Conservation (phyloP, 2,329 filamentous ascomycete genomes). For the Aureobasidium musti region DNA sequence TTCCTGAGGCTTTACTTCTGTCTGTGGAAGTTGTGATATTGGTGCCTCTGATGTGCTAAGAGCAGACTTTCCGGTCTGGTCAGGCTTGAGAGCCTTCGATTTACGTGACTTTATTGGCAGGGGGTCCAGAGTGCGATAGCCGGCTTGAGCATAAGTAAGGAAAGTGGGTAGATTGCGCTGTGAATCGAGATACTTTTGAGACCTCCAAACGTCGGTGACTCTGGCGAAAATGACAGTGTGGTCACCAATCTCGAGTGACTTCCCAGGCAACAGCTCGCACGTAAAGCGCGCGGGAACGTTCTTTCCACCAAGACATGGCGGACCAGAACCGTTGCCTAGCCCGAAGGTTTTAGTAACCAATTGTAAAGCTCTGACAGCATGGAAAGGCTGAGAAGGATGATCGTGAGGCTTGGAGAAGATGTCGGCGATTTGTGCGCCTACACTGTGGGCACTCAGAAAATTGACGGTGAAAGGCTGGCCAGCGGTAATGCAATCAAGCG, state of each 20-base stretch:
- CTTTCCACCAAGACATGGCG: background rate
- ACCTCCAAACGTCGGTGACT: constrained; percentile 34
- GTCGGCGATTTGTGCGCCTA: constrained; percentile 40
- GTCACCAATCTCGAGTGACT: constrained; percentile 48
- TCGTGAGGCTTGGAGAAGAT: constrained; percentile 39
- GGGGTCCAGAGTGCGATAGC: background rate
- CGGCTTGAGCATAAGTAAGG: constrained; percentile 6
- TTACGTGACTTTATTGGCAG: background rate
- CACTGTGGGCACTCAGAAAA: constrained; percentile 45
- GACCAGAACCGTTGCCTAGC: background rate
- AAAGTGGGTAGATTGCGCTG: background rate
- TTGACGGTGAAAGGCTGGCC: constrained; percentile 53
- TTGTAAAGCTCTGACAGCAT: background rate
- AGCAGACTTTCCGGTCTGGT: background rate
- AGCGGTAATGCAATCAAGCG: constrained; percentile 54
- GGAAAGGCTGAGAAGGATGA: constrained; percentile 34
- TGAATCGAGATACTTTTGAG: background rate
- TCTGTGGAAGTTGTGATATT: background rate
- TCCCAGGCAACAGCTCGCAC: constrained; percentile 43
- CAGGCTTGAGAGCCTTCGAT: background rate
- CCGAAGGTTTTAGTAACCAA: background rate
- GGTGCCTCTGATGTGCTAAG: background rate
- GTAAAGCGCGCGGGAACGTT: constrained; percentile 39
- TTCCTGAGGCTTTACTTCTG: background rate
- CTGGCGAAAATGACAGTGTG: constrained; percentile 53